These are phyloP conservation scores for Monilinia laxa DNA, from an alignment of 2,329 filamentous ascomycete genomes.

Conservation along the genomic window DNA sequence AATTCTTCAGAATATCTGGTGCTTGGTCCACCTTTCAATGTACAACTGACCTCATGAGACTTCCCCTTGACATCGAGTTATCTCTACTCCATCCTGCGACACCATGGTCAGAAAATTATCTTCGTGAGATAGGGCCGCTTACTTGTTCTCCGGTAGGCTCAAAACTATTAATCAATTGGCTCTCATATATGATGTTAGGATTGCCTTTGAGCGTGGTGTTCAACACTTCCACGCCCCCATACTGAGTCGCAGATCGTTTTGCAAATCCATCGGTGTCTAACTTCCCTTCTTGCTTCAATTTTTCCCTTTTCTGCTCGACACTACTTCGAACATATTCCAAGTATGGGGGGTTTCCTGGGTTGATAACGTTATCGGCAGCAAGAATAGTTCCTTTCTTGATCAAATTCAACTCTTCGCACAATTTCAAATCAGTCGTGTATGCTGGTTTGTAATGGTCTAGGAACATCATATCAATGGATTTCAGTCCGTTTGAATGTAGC, in stretches of 20 bases:
- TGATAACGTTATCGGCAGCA: conserved; percentile 70
- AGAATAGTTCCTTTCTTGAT: conserved; percentile 62
- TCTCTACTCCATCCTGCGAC: conserved; percentile 16
- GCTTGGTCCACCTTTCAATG: not conserved
- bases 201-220: conserved; percentile 50
- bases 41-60: not conserved
- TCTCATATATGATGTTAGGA: conserved; percentile 65
- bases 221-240: conserved; percentile 44
- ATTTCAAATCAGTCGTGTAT: conserved; percentile 72
- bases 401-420: conserved; percentile 69
- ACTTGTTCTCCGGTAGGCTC: conserved; percentile 67
- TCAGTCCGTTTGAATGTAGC: conserved; percentile 45
- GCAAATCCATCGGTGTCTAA: conserved; percentile 42
- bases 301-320: conserved; percentile 58
- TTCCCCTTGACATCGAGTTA: conserved; percentile 17
- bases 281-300: conserved; percentile 47
- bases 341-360: conserved; percentile 69
- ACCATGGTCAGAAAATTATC: not conserved
- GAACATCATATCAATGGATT: conserved; percentile 49
- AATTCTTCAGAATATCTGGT: not conserved
- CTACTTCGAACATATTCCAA: conserved; percentile 67
- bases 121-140: conserved; percentile 40
- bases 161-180: conserved; percentile 61
- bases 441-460: conserved; percentile 79
- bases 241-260: conserved; percentile 29